Conservation (phyloP, 805 yeast genomes). For the Cyberlindnera sargentensis region DNA sequence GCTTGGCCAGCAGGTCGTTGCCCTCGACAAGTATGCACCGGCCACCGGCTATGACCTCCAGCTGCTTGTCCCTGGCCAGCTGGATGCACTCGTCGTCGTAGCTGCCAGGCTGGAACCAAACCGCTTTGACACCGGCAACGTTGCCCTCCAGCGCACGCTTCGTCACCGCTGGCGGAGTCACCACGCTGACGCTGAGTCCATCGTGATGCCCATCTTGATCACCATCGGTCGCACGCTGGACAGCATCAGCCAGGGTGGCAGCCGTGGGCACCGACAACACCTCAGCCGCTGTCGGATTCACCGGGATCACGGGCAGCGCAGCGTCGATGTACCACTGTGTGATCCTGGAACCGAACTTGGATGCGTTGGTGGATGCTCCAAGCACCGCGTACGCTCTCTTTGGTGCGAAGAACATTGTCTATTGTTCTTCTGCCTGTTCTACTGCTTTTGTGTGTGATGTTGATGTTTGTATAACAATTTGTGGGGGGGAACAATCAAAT, state of each 20-base stretch:
- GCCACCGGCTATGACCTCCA: slow-evolving; percentile 40
- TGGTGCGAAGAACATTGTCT: slow-evolving; percentile 30
- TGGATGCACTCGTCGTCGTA: slow-evolving; percentile 47
- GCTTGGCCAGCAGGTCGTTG: slow-evolving; percentile 38
- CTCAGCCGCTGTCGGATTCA: slow-evolving; percentile 41
- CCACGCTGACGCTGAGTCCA: slow-evolving; percentile 55
- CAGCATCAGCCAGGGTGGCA: too few species aligned
- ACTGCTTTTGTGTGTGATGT: too few species aligned
- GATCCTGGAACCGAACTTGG: slow-evolving; percentile 66
- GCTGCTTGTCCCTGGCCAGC: slow-evolving; percentile 28
- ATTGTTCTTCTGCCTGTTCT: too few species aligned
- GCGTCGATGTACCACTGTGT: slow-evolving; percentile 58
- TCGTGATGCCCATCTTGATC: slow-evolving; percentile 25
- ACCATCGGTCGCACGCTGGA: too few species aligned
- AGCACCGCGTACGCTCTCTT: slow-evolving; percentile 53
- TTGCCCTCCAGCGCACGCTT: slow-evolving; percentile 36
- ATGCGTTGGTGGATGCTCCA: slow-evolving; percentile 62
- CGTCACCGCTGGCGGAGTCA: slow-evolving; percentile 69
- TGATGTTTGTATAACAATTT: too few species aligned
- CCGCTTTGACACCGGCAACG: slow-evolving; percentile 36
- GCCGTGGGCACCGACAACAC: too few species aligned
- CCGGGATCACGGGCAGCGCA: slow-evolving; percentile 52
- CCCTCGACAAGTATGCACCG: slow-evolving; percentile 72
- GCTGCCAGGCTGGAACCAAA: slow-evolving; percentile 86
- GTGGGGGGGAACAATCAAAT: too few species aligned